phyloP scores from a whole-genome alignment of 2,329 filamentous ascomycete genomes.

The Cadophora sp. region DNA sequence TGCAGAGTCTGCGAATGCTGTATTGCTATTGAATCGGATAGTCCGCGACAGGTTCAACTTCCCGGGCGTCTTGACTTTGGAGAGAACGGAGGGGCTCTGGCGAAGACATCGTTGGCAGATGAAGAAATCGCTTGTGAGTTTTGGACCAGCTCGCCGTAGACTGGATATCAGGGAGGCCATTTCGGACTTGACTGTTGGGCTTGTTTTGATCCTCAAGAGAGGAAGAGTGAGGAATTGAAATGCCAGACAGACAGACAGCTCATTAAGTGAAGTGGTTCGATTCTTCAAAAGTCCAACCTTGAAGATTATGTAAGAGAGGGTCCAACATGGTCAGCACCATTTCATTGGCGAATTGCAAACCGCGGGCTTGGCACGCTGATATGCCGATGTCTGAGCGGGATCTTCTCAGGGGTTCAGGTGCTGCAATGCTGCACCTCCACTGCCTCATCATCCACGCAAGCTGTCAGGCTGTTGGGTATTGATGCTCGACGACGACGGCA shows the following conservation, averaged over 20 bases:
- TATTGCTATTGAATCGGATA: conserved; percentile 43
- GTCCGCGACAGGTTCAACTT: conserved; percentile 34
- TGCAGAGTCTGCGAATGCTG: conserved; percentile 25
- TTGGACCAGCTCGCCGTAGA: conserved; percentile 39
- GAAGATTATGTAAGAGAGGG: conserved; percentile 22
- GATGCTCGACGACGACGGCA: neutral
- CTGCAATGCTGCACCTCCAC: neutral
- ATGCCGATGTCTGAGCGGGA: conserved; percentile 9
- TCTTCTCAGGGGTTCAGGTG: neutral
- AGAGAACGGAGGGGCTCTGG: conserved; percentile 24
- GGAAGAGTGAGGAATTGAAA: conserved; percentile 18
- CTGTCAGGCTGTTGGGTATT: conserved; percentile 1
- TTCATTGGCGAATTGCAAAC: conserved; percentile 9
- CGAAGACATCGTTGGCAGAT: conserved; percentile 42
- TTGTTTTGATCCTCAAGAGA: neutral
- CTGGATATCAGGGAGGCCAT: conserved; percentile 44
- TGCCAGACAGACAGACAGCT: no score
- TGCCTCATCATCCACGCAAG: conserved; percentile 16
- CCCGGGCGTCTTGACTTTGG: conserved; percentile 29
- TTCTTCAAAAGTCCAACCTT: conserved; percentile 4
- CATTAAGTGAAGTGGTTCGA: neutral
- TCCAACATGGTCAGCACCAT: neutral
- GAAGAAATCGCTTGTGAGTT: conserved; percentile 42
- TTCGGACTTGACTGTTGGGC: conserved; percentile 12
- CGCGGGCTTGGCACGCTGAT: conserved; percentile 18